Evolutionary conservation across 768 basidiomycete genomes (phyloP), one percentile per base, ranked within the genome.

Genomic region (Russula dissimulans): DNA sequence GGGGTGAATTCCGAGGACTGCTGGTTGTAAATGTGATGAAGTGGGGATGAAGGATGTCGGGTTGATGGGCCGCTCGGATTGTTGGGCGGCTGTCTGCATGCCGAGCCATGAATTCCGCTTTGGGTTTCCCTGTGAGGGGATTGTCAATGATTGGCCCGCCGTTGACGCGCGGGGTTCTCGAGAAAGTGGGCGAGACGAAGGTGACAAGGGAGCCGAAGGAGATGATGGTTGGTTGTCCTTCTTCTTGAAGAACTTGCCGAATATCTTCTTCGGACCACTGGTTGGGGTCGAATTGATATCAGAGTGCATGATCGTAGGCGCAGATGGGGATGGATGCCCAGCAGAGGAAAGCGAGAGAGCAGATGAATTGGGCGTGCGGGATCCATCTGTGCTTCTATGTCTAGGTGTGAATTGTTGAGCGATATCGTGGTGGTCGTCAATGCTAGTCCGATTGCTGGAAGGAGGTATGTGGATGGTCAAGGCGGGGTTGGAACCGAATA

Each of bases 221-320:
- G 56, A 34, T 57, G 18, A 69, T 64, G 36, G 70, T 59, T 47
- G 54, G 17, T 10, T 66, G 32, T 73, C 74, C 65, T 79, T 82
- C 67, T 78, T 81, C 68, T 81, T 86, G 76, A 91, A 91, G 38
- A 91, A 72, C 68, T 81, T 86, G 31, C 84, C 79, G 63, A 91
- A 87, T 18, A 91, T 60, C 58, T 73, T 79, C 62, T 81, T 85
- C 22, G 81, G 74, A 60, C 84, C 81, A 59, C 69, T 65, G 65
- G 74, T 60, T 60, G 72, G 50, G 6, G 63, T 60, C 39, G 39
- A 29, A 11, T 53, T 54, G 74, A 67, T 49, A 56, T 70, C 66
- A 43, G 67, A 59, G 52, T 59, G 59, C n/a, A 67, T 55, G 18
- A 63, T 60, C 8, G 67, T 67, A 1, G 69, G 54, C 3, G 73